Evolutionary conservation across 1,284 basidiomycete genomes (phyloP), one percentile per base, ranked within the genome.

Genomic region (Singerocomus inundabilis): DNA sequence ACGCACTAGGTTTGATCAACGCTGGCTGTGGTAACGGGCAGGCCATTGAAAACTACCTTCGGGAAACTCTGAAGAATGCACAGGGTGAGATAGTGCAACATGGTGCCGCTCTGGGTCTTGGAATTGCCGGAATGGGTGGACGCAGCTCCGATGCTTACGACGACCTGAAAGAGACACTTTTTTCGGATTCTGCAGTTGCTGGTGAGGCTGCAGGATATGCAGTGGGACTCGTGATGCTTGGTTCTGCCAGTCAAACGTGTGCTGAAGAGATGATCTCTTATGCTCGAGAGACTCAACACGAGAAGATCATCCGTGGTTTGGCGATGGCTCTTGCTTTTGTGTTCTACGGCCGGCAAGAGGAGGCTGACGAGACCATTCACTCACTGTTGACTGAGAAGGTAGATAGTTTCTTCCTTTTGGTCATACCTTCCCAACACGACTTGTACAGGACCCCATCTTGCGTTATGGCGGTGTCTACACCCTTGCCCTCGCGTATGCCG

Each of bases 381-480:
- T 72, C 77, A 41, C 71, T 98, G 35, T 75, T 92, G 48, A 79
- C 80, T 28, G 94, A 97, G 62, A 96, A 96, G 80, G 93, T 93
- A 54, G 42, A 74, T 33, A 2, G 48, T 45, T 35, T 25, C 18
- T 45, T 30, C 34, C 28, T 47, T 39, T 48, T 11, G 40, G 39
- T 44, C 15, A 39, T 13, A 46, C 31, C 45, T 49, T 52, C 21
- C 35, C 18, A 45, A 56, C 36, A 13, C 5, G 5, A 45, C 55
- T 25, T 57, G 29, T 30, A 6, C 63, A 96, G 93, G 94, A 98
- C 61, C 91, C 93, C 16, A 93, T 98, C 57, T 75, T 98, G 52
- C 90, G 94, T 49, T 98, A 98, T 65, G 95, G 94, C 48, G 94
- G 92, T 61, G 93, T 98, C 59, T 97, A 96, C 70, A 93, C 93